Evolutionary conservation across 192 early-diverging fungal species (phyloP), one percentile per base, ranked within the genome.

Genomic region (Pilaira anomala): DNA sequence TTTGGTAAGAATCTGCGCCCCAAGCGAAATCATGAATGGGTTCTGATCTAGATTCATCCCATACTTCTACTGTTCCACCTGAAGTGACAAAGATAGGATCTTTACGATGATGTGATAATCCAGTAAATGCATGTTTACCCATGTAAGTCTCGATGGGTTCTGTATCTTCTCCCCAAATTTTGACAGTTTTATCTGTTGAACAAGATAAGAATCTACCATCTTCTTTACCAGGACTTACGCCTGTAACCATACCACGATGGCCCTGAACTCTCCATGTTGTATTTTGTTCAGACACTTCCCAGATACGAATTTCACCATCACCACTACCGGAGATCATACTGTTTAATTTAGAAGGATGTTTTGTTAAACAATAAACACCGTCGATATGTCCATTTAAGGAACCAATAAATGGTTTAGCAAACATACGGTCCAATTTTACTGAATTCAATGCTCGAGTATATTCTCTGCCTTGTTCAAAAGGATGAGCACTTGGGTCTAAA

Each of bases 341-440:
- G 18, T 90, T 90, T 24, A 99, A 76, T 21, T 88, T 81, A 52
- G 86, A 87, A 3, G 97, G 94, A 63, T 99, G 94, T 75, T 98
- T 98, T 0, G 90, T 87, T 84, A 99, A 85, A 59, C 86, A 77
- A 67, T 99, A 98, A 16, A 99, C 91, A 44, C 97, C 97, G 59
- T 98, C 97, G 41, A 92, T 79, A 62, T 99, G 97, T 0, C 97
- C 97, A 45, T 77, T 78, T 24, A 99, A 75, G 16, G 92, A 85
- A 6, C 86, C 93, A 22, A 99, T 73, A 67, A 99, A 99, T 14
- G 97, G 97, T 71, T 97, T 97, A 54, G 97, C 93, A 81, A 98
- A 93, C 82, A 99, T 77, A 36, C 95, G 81, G 64, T 97, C 95
- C 21, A 98, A 67, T 68, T 99, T 99, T 45, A 88, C 87, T 3